Percentiles rank a stretch among this genome's conserved stretches.
These are phyloP conservation scores for Penicillium sp. DNA, from an alignment of 2,329 filamentous ascomycete species.

Conservation along the genomic window DNA sequence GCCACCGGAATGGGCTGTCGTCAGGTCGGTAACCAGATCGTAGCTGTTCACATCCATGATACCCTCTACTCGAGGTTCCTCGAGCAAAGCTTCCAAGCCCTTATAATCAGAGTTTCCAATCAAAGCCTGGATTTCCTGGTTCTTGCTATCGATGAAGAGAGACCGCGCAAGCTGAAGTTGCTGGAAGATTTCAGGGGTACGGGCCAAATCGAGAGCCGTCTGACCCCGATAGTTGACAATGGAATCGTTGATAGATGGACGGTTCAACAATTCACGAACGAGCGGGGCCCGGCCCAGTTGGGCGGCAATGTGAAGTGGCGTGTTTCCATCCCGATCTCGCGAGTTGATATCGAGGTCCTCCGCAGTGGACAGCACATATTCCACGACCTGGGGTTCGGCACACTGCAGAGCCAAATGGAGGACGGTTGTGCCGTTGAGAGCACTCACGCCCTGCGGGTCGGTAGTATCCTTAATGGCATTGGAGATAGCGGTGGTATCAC, in stretches of 20 bases:
- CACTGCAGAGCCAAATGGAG: constrained; percentile 94
- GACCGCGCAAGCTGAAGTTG: constrained; percentile 87
- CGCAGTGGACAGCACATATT: constrained; percentile 82
- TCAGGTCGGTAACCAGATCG: constrained; percentile 79
- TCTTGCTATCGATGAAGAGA: constrained; percentile 82
- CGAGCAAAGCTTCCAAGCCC: constrained; percentile 72
- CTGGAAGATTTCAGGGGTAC: constrained; percentile 93
- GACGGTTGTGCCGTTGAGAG: constrained; percentile 72
- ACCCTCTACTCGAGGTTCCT: constrained; percentile 81
- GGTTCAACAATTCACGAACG: constrained; percentile 79
- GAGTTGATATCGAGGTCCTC: constrained; percentile 80
- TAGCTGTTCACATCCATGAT: constrained; percentile 89
- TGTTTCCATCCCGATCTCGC: constrained; percentile 91
- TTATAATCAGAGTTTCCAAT: constrained; percentile 74
- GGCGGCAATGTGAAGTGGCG: constrained; percentile 84
- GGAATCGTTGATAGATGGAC: constrained; percentile 82
- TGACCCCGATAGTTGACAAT: constrained; percentile 81
- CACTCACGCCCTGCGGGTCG: constrained; percentile 52
- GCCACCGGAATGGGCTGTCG: constrained; percentile 78
- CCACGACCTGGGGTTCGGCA: constrained; percentile 86
- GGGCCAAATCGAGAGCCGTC: constrained; percentile 81
- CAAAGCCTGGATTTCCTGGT: constrained; percentile 78
- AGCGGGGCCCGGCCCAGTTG: constrained; percentile 75
- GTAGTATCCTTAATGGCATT: constrained; percentile 67
- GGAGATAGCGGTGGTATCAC: constrained; percentile 86